Base-by-base conservation (phyloP, 352 stramenopile species). In the Globisporangium sylvaticum region DNA sequence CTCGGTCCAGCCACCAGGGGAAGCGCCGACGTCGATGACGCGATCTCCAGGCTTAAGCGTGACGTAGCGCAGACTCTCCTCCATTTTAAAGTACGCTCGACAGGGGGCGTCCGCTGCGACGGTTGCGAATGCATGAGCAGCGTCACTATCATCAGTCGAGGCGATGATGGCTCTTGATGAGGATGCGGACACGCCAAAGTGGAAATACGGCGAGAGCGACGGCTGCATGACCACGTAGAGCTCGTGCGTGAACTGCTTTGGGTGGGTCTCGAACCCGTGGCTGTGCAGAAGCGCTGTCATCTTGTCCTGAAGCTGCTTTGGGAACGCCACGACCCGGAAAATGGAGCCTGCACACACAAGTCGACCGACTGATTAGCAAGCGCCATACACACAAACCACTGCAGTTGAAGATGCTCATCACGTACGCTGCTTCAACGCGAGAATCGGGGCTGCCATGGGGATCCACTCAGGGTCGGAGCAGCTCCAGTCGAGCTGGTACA, bases 21-120 rank as follows among this genome's bases (percentile, higher is more conserved):
- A 85, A 10, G 80, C 78, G 4, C 78, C 80, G 50, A 89, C 73
- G 63, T 89, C 78, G 22, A 89, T 61, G 25, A 77, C 78, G 18
- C 71, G 77, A 27, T 72, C 70, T 4, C 65, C 70, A 25, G 29
- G 20, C 5, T 20, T 37, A 1, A 85, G 44, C 3, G 57, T 12
- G 8, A 81, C 64, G 42, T 75, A 58, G n/a, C 24, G 54, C 12
- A 87, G 62, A 61, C 68, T 73, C 68, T 89, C 80, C 24, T 79
- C 48, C 60, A 89, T 69, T 68, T 89, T 87, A 69, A 83, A 86
- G 58, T 80, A 87, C 3, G 80, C 80, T 1, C 78, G 75, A 54
- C 78, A 86, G 4, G 80, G 80, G 0, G 78, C 74, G 15, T 80
- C 66, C 3, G 68, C 68, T 15, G 67, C 55, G 44, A 65, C 66